Base-by-base conservation (phyloP, 495 filamentous ascomycete genomes). In the Emericellopsis terricola region DNA sequence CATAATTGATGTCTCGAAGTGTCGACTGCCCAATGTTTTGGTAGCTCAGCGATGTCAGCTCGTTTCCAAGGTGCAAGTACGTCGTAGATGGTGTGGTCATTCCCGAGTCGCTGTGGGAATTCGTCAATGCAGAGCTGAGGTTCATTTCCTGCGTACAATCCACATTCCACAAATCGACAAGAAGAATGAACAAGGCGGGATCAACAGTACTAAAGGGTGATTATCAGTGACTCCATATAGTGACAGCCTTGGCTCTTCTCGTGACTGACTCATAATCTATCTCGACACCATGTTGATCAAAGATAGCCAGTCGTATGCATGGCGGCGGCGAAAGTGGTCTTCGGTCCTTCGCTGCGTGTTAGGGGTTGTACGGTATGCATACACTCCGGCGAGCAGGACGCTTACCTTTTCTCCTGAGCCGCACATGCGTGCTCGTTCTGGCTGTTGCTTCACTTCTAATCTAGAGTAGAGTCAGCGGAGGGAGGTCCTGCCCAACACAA, bases 381-480 rank as follows among this genome's bases (percentile, higher is more conserved):
- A n/a, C n/a, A n/a, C 23, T 26, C 23, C 23, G 9, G 24, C 8
- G 9, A n/a, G 2, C n/a, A 7, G 13, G 40, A 45, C 35, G 39
- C 41, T 28, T 47, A 92, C 85, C 69, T 97, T 97, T 55, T 97
- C 89, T 36, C 89, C 89, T 62, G 94, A 97, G 2, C 89, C 89
- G 62, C 89, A 97, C 89, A 97, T 97, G 32, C 89, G 80, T 41
- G 89, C 89, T 35, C 89, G 78, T 41, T 83, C 65, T 32, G 89
- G 89, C 49, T 97, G 89, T 56, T 97, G 89, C 35, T 81, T 77
- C 36, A 94, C 81, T 41, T 75, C 63, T 36, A 97, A 65, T 31
- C 77, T 80, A 64, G 57, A 2, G 23, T 6, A 6, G 6, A 13
- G 19, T 17, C 5, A 38, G 13, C 16, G n/a, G n/a, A n/a, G n/a